Evolutionary conservation across 306 rosid genomes (phyloP), one percentile per base, ranked within the genome.

Genomic region (Quercus rubra): DNA sequence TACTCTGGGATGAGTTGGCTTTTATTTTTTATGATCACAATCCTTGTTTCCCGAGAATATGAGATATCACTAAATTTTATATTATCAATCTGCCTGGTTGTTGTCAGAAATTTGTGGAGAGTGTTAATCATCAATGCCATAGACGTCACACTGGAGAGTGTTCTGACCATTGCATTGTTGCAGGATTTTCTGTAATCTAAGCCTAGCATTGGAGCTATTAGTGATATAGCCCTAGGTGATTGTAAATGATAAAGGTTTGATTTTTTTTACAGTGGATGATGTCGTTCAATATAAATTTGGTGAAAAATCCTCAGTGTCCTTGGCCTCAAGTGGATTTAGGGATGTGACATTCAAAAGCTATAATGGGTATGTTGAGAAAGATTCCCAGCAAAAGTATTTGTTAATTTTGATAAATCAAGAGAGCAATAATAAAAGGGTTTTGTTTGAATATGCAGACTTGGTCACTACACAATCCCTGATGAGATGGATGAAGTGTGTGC

Each of bases 401-500:
- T 52, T 31, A 28, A 17, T 13, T 5, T 76, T 38, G 52, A 20
- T 61, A 57, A 13, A 52, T 38, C 4, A 61, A 6, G 55, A 6
- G 33, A 46, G 58, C 38, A 72, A 72, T 55, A 21, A 10, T 18
- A 18, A 2, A 55, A 57, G 3, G 25, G 55, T 56, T 77, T 31
- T 12, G 52, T 77, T 71, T 35, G 21, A 27, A 57, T 17, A 20
- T 87, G 85, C 83, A 95, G 99, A 77, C 98, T 96, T 76, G 99
- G 98, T 58, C 99, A 96, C 87, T 87, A 88, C 78, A 96, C 99
- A 27, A 81, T 89, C 59, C 99, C 99, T 1, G 92, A 90, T 88
- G 99, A 96, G 89, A 93, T 90, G 92, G 97, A 96, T 17, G 93
- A 91, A 80, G 92, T 93, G 20, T 91, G 99, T 77, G 81, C 86